Conservation (phyloP, 495 filamentous ascomycete species). For the Pyronema domesticum region DNA sequence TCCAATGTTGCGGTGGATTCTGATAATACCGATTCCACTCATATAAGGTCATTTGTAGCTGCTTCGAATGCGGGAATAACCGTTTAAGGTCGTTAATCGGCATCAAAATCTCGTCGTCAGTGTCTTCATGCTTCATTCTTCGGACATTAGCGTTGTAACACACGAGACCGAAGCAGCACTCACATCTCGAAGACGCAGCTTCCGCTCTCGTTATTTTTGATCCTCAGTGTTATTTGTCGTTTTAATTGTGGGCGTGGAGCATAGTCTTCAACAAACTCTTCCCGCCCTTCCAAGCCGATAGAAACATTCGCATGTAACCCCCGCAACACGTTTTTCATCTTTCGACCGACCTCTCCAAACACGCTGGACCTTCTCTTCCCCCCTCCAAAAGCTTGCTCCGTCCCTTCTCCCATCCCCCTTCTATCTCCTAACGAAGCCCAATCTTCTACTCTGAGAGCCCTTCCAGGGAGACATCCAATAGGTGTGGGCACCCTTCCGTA, state of each 20-base stretch:
- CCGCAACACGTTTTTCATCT: slow-evolving; percentile 11
- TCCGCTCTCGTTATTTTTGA: slow-evolving; percentile 21
- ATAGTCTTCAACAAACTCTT: not conserved
- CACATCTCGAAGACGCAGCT: slow-evolving; percentile 17
- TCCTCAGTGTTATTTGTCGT: slow-evolving; percentile 13
- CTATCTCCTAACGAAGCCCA: not conserved
- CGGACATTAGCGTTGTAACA: not conserved
- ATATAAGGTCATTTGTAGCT: slow-evolving; percentile 9
- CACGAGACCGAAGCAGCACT: not conserved
- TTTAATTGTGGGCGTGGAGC: slow-evolving; percentile 6
- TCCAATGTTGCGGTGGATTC: slow-evolving; percentile 23
- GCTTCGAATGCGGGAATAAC: slow-evolving; percentile 18
- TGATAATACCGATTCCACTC: slow-evolving; percentile 24
- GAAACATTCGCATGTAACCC: slow-evolving; percentile 14
- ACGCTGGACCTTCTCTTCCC: too few species aligned
- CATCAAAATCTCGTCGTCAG: slow-evolving; percentile 10
- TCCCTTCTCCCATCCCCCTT: not conserved
- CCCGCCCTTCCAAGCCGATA: not conserved
- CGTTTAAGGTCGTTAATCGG: slow-evolving; percentile 18
- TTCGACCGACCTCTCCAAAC: not conserved
- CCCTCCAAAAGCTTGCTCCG: not conserved
- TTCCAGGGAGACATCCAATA: not conserved
- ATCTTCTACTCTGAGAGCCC: not conserved
- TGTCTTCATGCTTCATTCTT: not conserved
- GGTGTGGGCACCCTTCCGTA: not conserved